Percentiles rank a stretch among this genome's conserved stretches.
Conservation (phyloP, 306 rosid species). For the Prunus mira region DNA sequence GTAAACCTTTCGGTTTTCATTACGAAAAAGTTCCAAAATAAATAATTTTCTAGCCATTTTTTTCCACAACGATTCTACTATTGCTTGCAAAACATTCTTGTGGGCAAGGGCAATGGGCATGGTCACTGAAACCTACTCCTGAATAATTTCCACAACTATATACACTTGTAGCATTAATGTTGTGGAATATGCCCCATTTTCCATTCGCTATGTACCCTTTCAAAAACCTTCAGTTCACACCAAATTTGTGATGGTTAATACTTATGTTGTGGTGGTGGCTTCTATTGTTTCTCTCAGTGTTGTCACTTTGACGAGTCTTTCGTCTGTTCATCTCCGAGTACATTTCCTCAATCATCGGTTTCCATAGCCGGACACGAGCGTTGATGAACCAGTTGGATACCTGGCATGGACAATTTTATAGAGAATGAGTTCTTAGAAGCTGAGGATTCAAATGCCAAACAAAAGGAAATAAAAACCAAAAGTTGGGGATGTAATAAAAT, state of each 20-base stretch:
- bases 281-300: conserved; percentile 34
- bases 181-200: background rate
- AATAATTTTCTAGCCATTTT: background rate
- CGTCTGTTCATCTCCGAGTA: conserved; percentile 82
- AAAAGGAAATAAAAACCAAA: too few relatives aligned
- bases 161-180: conserved; percentile 1
- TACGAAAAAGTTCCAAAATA: background rate
- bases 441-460: background rate
- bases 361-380: conserved; percentile 93
- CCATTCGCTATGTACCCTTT: conserved; percentile 6
- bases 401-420: conserved; percentile 25
- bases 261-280: conserved; percentile 20
- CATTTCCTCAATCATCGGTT: conserved; percentile 97
- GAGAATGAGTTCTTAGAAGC: background rate
- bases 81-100: background rate
- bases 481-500: background rate
- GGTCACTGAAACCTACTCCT: background rate
- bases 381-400: conserved; percentile 96
- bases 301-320: conserved; percentile 40
- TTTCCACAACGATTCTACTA: background rate
- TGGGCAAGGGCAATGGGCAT: background rate
- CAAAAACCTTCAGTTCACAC: conserved; percentile 32
- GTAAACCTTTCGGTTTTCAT: background rate
- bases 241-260: conserved; percentile 39
- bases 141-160: background rate